Conservation (phyloP, 306 rosid species). For the Clitoria ternatea region DNA sequence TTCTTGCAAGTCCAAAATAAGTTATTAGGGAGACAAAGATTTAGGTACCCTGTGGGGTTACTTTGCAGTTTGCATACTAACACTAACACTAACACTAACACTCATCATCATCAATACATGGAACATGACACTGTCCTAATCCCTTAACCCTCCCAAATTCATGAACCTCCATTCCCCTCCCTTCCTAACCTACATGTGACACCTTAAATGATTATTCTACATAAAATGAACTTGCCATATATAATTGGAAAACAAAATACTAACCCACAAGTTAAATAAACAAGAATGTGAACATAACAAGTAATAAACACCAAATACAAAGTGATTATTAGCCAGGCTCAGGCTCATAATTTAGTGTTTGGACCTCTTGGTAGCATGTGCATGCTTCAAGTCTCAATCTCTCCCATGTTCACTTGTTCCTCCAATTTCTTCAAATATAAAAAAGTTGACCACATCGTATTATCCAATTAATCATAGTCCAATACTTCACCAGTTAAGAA, state of each 20-base stretch:
- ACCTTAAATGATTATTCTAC: not conserved
- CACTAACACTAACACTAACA: not conserved
- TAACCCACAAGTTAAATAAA: not conserved
- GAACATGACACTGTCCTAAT: slow-evolving; percentile 29
- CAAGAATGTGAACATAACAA: not conserved
- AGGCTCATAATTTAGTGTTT: slow-evolving; percentile 17
- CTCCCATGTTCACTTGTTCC: slow-evolving; percentile 31
- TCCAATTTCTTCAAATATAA: not conserved
- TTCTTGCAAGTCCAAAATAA: not conserved
- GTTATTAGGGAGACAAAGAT: slow-evolving; percentile 37
- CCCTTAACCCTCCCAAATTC: not conserved
- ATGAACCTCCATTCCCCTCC: not conserved
- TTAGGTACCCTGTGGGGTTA: slow-evolving; percentile 33
- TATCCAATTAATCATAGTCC: too few relatives aligned
- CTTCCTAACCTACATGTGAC: not conserved
- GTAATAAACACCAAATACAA: too few relatives aligned
- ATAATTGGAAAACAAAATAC: not conserved
- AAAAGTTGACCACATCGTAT: slow-evolving; percentile 18
- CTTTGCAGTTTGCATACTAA: not conserved
- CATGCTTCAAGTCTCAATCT: slow-evolving; percentile 24
- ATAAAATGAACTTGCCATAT: not conserved
- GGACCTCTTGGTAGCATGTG: slow-evolving; percentile 30
- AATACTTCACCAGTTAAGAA: slow-evolving; percentile 17
- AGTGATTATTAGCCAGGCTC: too few relatives aligned
- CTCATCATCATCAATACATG: not conserved